Conservation (phyloP, 345 rosid genomes). For the Schrenkiella parvula region DNA sequence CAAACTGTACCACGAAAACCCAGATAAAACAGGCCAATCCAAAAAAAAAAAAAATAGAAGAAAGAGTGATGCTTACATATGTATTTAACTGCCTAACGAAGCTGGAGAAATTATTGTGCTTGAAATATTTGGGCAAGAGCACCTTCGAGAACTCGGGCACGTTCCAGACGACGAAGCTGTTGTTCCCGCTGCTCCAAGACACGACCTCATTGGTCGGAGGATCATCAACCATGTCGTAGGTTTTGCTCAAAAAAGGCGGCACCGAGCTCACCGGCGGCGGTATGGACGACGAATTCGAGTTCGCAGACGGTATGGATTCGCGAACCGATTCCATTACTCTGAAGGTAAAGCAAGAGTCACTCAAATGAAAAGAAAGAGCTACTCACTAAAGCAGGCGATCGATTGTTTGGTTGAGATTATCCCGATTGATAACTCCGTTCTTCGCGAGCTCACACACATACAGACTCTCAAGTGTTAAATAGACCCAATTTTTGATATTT, state of each 20-base stretch:
- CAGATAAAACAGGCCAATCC: background rate
- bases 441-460: conserved; percentile 11
- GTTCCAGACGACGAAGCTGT: conserved; percentile 57
- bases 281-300: conserved; percentile 18
- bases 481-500: too few species aligned
- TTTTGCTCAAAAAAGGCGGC: conserved; percentile 56
- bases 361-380: background rate
- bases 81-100: conserved; percentile 60
- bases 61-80: conserved; percentile 39
- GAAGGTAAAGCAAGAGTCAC: too few species aligned
- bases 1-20: background rate
- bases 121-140: conserved; percentile 53
- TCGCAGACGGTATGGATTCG: conserved; percentile 32
- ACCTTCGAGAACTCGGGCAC: conserved; percentile 44
- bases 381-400: background rate
- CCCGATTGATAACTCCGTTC: background rate
- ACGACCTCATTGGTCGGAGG: conserved; percentile 39
- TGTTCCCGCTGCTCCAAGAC: conserved; percentile 47
- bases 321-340: conserved; percentile 35
- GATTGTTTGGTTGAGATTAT: background rate
- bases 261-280: conserved; percentile 39
- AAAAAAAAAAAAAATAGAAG: too few species aligned
- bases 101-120: conserved; percentile 67
- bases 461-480: background rate
- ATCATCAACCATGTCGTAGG: conserved; percentile 57